Evolutionary conservation across 2,329 filamentous ascomycete species (phyloP).

Genomic region (Diaporthe australafricana): DNA sequence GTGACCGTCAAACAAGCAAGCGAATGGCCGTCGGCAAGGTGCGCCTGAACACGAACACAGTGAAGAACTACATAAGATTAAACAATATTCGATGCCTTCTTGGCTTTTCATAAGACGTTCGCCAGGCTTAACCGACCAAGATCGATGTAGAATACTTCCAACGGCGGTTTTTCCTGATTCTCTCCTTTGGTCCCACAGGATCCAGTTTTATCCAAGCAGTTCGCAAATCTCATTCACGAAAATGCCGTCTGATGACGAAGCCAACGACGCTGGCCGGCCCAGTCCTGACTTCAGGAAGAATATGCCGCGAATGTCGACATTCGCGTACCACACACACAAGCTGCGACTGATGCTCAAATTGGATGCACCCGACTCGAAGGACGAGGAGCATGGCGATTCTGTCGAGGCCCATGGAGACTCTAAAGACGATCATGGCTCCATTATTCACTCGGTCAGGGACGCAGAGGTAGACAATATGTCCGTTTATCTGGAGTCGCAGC

Average conservation of each 20-base stretch:
- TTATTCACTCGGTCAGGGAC: background rate
- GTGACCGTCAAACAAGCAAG: background rate
- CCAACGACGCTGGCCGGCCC: background rate
- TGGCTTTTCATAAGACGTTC: background rate
- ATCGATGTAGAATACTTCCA: conserved; percentile 7
- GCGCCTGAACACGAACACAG: background rate
- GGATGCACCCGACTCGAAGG: background rate
- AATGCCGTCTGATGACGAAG: background rate
- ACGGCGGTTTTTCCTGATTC: background rate
- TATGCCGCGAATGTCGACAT: conserved; percentile 12
- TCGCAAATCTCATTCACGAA: background rate
- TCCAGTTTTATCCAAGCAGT: background rate
- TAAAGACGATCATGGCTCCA: conserved; percentile 10
- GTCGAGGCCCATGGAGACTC: background rate
- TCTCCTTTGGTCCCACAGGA: background rate
- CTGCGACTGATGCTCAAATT: conserved; percentile 20
- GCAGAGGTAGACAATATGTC: conserved; percentile 3
- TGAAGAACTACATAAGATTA: conserved; percentile 4
- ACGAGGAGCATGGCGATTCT: background rate
- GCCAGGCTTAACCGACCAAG: background rate
- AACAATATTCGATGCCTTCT: conserved; percentile 11
- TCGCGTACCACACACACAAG: conserved; percentile 10
- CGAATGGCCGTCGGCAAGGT: background rate
- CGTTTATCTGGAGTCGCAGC: conserved; percentile 14
- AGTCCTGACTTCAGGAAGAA: background rate